Conservation (phyloP, 345 rosid genomes). For the Populus deltoides region DNA sequence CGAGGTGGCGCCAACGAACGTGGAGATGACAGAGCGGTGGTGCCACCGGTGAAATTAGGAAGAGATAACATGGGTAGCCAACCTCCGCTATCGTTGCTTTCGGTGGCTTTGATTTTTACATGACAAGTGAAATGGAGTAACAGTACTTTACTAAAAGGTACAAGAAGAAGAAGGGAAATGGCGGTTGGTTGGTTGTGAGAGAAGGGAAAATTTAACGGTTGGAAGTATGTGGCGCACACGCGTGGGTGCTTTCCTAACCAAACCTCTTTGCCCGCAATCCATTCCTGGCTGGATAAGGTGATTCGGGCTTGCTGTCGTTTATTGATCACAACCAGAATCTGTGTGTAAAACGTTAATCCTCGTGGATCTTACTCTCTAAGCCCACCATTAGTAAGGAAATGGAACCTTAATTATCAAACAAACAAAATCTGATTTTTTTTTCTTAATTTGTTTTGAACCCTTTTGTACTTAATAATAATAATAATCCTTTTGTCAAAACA, state of each 20-base stretch:
- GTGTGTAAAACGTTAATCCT: too few species aligned
- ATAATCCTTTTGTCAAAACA: too few species aligned
- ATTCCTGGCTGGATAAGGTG: constrained; percentile 8
- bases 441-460: too few species aligned
- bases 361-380: too few species aligned
- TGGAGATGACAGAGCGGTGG: constrained; percentile 29
- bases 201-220: constrained; percentile 37
- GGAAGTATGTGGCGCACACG: constrained; percentile 19
- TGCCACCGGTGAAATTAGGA: constrained; percentile 35
- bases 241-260: constrained; percentile 11
- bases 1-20: constrained; percentile 11
- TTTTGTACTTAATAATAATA: too few species aligned
- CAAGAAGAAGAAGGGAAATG: not conserved
- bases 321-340: too few species aligned
- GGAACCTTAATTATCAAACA: too few species aligned
- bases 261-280: not conserved
- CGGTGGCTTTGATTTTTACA: too few species aligned
- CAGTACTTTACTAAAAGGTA: not conserved
- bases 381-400: not conserved
- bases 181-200: not conserved
- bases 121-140: too few species aligned
- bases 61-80: constrained; percentile 36
- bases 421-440: too few species aligned
- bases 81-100: too few species aligned
- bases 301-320: not conserved